Conservation (phyloP, 1,139 yeast species). For the Protomyces lactucae-debilis region DNA sequence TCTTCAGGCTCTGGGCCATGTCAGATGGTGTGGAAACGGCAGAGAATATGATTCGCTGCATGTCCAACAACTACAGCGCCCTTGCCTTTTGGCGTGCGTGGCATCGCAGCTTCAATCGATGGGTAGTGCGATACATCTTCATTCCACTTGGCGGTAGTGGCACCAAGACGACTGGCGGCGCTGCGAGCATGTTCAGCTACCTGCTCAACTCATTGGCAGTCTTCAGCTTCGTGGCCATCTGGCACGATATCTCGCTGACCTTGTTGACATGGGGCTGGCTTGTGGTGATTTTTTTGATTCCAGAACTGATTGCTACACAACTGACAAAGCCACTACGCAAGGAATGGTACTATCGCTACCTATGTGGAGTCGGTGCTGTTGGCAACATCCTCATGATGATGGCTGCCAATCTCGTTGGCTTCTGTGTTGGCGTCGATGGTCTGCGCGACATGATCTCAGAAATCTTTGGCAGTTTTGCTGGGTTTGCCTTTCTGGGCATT, state of each 20-base stretch:
- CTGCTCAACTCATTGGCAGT: conserved; percentile 74
- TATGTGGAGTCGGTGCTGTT: conserved; percentile 85
- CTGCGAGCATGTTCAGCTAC: conserved; percentile 38
- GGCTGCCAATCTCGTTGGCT: conserved; percentile 91
- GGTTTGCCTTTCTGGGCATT: conserved; percentile 59
- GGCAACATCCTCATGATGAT: conserved; percentile 96
- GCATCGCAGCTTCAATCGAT: conserved; percentile 90
- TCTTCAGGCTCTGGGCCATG: conserved; percentile 87
- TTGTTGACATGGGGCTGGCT: conserved; percentile 95
- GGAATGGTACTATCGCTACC: conserved; percentile 62
- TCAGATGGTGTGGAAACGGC: conserved; percentile 93
- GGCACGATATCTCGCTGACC: conserved; percentile 94
- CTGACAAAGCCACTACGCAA: conserved; percentile 38
- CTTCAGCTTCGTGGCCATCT: conserved; percentile 93
- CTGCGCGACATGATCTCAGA: conserved; percentile 59
- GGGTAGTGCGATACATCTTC: conserved; percentile 63
- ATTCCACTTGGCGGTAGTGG: conserved; percentile 46
- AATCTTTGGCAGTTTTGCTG: conserved; percentile 64
- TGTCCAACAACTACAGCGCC: conserved; percentile 89
- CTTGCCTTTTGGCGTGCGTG: conserved; percentile 97
- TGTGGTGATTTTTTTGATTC: conserved; percentile 78
- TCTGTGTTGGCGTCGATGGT: conserved; percentile 88
- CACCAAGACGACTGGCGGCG: conserved; percentile 76
- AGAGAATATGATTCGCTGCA: conserved; percentile 95
- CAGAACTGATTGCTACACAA: conserved; percentile 67